Conservation (phyloP, 176 grass and related monocot genomes). For the Aechmea fasciata region DNA sequence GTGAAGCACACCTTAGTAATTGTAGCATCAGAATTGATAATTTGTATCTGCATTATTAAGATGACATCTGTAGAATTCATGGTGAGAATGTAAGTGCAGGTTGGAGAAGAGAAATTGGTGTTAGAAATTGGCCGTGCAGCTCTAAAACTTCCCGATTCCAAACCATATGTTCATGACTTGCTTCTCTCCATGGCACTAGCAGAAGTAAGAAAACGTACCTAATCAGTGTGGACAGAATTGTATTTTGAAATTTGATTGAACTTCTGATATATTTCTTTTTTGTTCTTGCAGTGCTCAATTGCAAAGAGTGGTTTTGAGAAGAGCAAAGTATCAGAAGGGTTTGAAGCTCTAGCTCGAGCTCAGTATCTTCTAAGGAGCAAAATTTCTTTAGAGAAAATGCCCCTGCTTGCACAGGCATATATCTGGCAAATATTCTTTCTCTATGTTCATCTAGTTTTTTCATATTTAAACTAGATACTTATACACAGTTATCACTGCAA, state of each 20-base stretch:
- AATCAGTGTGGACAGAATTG: conserved; percentile 2
- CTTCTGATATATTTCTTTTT: conserved; percentile 22
- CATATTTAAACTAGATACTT: no score
- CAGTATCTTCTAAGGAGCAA: conserved; percentile 84
- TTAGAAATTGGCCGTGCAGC: conserved; percentile 73
- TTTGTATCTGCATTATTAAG: background rate
- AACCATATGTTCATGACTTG: conserved; percentile 73
- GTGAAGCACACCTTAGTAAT: background rate
- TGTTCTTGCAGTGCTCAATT: conserved; percentile 67
- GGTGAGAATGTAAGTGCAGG: conserved; percentile 37
- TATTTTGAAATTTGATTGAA: conserved; percentile 3
- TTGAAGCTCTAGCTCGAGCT: conserved; percentile 93
- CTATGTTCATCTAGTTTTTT: no score
- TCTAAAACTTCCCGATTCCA: conserved; percentile 54
- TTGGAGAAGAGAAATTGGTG: conserved; percentile 82
- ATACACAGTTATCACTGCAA: no score
- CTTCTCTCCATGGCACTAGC: conserved; percentile 87
- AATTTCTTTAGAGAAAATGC: conserved; percentile 65
- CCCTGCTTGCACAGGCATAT: conserved; percentile 74
- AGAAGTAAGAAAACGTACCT: conserved; percentile 52
- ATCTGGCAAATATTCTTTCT: conserved; percentile 1
- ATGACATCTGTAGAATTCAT: conserved; percentile 10
- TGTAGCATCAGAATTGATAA: conserved; percentile 1
- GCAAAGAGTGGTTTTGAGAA: conserved; percentile 90
- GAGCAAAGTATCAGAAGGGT: conserved; percentile 82